These are phyloP conservation scores for Fraxinus dipetala DNA, from an alignment of 305 asterid genomes.

Conservation along the genomic window DNA sequence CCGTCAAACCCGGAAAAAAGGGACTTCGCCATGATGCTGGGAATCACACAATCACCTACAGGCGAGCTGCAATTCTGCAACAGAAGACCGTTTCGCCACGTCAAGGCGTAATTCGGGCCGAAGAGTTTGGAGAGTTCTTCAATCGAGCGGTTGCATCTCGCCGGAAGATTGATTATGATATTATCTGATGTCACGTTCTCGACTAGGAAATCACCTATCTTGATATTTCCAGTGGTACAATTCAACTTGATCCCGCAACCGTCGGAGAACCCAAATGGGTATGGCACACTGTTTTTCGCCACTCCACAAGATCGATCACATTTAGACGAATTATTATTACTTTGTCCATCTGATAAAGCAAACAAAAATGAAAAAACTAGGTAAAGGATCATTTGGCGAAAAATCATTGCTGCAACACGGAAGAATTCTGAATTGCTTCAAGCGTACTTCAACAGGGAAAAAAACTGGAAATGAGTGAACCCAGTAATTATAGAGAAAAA, in stretches of 20 bases:
- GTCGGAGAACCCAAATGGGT: constrained; percentile 74
- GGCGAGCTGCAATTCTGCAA: constrained; percentile 45
- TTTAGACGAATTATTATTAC: not conserved
- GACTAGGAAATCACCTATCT: constrained; percentile 42
- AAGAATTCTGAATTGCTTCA: not conserved
- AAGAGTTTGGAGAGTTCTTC: constrained; percentile 31
- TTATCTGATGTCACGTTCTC: constrained; percentile 50
- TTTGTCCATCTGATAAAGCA: constrained; percentile 24
- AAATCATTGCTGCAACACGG: constrained; percentile 27
- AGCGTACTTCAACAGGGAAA: constrained; percentile 15
- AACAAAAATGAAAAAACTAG: constrained; percentile 16
- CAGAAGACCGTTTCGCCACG: constrained; percentile 64
- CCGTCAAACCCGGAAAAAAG: constrained; percentile 9
- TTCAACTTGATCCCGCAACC: constrained; percentile 48
- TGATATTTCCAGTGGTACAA: constrained; percentile 31
- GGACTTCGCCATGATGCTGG: constrained; percentile 30
- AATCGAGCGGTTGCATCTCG: constrained; percentile 58
- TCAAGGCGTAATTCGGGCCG: constrained; percentile 44
- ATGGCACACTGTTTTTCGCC: constrained; percentile 21
- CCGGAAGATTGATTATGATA: constrained; percentile 46
- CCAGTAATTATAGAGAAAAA: not conserved
- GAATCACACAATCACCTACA: constrained; percentile 47
- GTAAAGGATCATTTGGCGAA: constrained; percentile 19
- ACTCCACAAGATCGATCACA: constrained; percentile 40
- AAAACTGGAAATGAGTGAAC: constrained; percentile 8